Evolutionary conservation across 306 rosid genomes (phyloP).

Genomic region (Hylodesmum podocarpum): DNA sequence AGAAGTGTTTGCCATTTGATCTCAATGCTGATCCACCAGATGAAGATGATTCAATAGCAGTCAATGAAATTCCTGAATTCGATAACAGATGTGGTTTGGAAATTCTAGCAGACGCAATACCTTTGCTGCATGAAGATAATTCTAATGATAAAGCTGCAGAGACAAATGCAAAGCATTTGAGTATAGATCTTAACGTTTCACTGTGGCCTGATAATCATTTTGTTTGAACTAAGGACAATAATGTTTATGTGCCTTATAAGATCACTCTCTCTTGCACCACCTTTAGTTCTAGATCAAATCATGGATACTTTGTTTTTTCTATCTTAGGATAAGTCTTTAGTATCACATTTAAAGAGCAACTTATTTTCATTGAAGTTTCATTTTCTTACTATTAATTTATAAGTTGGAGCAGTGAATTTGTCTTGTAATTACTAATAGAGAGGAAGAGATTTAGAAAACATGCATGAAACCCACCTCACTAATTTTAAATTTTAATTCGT

Average conservation of each 20-base stretch:
- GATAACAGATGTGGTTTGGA: neutral
- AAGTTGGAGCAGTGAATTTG: too few species aligned
- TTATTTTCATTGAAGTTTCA: too few species aligned
- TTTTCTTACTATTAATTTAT: too few species aligned
- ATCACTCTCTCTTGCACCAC: neutral
- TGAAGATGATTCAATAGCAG: neutral
- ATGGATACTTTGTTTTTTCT: neutral
- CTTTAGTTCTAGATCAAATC: neutral
- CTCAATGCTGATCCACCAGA: constrained; percentile 23
- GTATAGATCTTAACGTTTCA: neutral
- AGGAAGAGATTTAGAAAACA: too few species aligned
- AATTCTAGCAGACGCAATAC: neutral
- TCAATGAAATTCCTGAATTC: neutral
- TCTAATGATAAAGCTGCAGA: neutral
- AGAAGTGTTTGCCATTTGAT: neutral
- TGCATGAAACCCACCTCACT: too few species aligned
- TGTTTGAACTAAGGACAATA: neutral
- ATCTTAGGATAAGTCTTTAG: neutral
- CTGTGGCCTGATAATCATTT: neutral
- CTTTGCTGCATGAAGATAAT: neutral
- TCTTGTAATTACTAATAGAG: too few species aligned
- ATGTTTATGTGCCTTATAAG: neutral
- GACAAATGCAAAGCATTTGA: neutral
- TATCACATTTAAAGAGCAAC: neutral
- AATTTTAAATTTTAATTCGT: too few species aligned